phyloP scores from a whole-genome alignment of 1,284 basidiomycete species.

The Omphalotus olearius region DNA sequence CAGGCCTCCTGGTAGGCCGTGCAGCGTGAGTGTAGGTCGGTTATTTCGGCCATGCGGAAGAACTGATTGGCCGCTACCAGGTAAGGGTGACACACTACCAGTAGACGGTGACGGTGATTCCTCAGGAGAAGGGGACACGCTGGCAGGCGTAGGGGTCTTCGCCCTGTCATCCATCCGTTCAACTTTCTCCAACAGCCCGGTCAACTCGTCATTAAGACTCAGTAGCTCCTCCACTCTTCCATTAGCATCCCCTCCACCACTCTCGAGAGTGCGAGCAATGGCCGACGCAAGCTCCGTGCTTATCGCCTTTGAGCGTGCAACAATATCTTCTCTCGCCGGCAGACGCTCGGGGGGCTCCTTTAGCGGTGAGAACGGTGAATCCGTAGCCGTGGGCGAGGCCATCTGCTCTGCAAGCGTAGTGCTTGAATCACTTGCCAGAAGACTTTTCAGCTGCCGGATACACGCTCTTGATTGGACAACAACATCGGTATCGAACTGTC shows the following conservation, averaged over 20 bases:
- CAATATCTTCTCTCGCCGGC: background rate
- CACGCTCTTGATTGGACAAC: slow-evolving; percentile 46
- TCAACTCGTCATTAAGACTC: slow-evolving; percentile 68
- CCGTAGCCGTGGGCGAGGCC: background rate
- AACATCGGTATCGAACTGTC: slow-evolving; percentile 50
- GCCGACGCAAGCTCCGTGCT: slow-evolving; percentile 55
- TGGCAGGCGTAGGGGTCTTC: background rate
- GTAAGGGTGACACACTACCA: background rate
- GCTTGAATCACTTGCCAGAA: no score
- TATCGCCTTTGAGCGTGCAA: slow-evolving; percentile 32
- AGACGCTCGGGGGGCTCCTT: background rate
- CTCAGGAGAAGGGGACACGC: background rate
- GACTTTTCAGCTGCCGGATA: slow-evolving; percentile 41
- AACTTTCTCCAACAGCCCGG: slow-evolving; percentile 43
- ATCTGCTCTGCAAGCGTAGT: background rate
- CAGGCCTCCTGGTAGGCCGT: slow-evolving; percentile 39
- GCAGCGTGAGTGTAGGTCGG: slow-evolving; percentile 31
- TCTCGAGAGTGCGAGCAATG: slow-evolving; percentile 42
- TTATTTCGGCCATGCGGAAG: slow-evolving; percentile 18
- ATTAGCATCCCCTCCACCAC: background rate
- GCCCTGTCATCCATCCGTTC: background rate
- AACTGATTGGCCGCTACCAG: background rate
- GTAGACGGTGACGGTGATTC: background rate
- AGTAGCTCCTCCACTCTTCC: slow-evolving; percentile 62
- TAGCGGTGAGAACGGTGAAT: background rate